Conservation (phyloP, 805 yeast species). For the Cyberlindnera bimundalis region DNA sequence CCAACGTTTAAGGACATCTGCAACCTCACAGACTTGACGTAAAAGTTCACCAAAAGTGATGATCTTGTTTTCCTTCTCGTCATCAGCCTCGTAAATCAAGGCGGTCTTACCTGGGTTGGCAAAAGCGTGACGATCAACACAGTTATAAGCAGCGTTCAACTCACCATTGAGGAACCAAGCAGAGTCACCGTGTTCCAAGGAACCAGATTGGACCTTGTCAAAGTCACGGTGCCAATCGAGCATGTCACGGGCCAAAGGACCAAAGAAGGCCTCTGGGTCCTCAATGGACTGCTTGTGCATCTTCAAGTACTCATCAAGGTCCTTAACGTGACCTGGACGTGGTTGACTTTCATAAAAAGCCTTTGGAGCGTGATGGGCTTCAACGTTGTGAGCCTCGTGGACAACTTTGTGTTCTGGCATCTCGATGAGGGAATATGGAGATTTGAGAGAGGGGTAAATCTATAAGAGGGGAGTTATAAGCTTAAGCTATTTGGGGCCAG, state of each 20-base stretch:
- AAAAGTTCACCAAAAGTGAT: slow-evolving; percentile 71
- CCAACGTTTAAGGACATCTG: slow-evolving; percentile 61
- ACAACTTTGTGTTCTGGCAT: slow-evolving; percentile 32
- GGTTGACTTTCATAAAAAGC: slow-evolving; percentile 37
- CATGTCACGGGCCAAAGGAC: slow-evolving; percentile 67
- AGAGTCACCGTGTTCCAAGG: slow-evolving; percentile 47
- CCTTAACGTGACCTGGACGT: slow-evolving; percentile 14
- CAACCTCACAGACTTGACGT: slow-evolving; percentile 64
- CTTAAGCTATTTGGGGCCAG: no score
- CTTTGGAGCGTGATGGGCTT: slow-evolving; percentile 33
- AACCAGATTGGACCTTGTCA: slow-evolving; percentile 58
- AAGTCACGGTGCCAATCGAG: slow-evolving; percentile 82
- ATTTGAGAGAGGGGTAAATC: neutral
- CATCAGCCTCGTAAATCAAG: slow-evolving; percentile 78
- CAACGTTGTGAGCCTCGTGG: slow-evolving; percentile 37
- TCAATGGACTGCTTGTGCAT: slow-evolving; percentile 76
- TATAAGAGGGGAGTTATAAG: no score
- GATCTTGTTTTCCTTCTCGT: slow-evolving; percentile 46
- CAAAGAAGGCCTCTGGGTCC: slow-evolving; percentile 82
- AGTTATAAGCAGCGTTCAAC: slow-evolving; percentile 74
- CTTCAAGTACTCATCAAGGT: slow-evolving; percentile 61
- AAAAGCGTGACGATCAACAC: slow-evolving; percentile 80
- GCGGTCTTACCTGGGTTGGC: slow-evolving; percentile 70
- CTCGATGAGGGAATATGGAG: slow-evolving; percentile 1
- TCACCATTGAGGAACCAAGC: slow-evolving; percentile 82